Base-by-base conservation (phyloP, 805 yeast genomes). In the Yamadazyma ubonensis region DNA sequence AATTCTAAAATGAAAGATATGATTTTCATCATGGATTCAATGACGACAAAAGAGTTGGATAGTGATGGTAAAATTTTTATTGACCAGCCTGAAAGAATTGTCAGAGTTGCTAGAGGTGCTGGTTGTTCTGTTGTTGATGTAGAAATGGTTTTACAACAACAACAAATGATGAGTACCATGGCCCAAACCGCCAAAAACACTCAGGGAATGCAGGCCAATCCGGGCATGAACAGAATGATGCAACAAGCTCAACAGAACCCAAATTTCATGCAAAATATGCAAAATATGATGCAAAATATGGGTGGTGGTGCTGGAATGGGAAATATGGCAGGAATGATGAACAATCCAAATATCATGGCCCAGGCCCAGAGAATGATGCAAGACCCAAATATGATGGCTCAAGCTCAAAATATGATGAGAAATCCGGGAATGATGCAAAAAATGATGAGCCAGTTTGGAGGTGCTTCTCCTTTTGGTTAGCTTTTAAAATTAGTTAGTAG, bases 81-180 rank as follows among this genome's bases (percentile, higher is more conserved):
- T 27, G 79, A 81, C 38, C 81, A 90, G 61, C 98, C 98, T 5
- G 73, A 82, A 33, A 77, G 99, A 60, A 79, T 91, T 36, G 78
- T 89, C 4, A 75, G 99, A 53, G 91, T 91, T 4, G 98, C 98
- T 0, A 75, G 86, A 49, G 99, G 99, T 6, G 82, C 96, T 2
- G 99, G 98, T 16, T 87, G 96, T 17, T 70, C 93, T 2, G 96
- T 85, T 0, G 78, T 87, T 5, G 98, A 91, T 50, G 96, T 91
- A 20, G 97, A 91, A 60, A 87, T 89, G 76, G 86, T 91, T 22
- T 70, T 91, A 46, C 73, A 81, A 67, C 98, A 93, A 65, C 96
- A 86, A 61, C 79, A 85, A 61, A 85, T 88, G 83, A 89, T 93
- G 96, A 88, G 95, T 0, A 74, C 81, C 38, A 86, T 91, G 93